Conservation (phyloP, 768 basidiomycete genomes). For the Tephrocybe sp. region DNA sequence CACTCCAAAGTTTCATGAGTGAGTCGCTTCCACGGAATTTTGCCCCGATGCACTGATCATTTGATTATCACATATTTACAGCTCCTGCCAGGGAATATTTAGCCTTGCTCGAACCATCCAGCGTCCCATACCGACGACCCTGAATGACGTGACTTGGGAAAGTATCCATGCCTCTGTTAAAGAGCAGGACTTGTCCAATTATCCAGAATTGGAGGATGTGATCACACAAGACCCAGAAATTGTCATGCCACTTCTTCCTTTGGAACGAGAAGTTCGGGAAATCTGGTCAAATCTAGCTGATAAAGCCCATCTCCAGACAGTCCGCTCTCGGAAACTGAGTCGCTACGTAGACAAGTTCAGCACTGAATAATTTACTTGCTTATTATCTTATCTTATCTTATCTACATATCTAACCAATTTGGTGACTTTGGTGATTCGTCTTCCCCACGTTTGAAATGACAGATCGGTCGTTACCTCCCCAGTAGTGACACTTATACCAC, state of each 20-base stretch:
- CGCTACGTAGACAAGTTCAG: too few species aligned
- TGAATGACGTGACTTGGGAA: slow-evolving; percentile 53
- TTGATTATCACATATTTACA: slow-evolving; percentile 22
- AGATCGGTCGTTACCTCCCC: background rate
- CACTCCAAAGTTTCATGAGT: slow-evolving; percentile 63
- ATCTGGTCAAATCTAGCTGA: slow-evolving; percentile 50
- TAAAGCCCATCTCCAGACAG: too few species aligned
- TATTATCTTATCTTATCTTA: too few species aligned
- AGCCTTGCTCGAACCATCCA: slow-evolving; percentile 40
- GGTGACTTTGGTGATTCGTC: background rate
- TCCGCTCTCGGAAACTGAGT: too few species aligned
- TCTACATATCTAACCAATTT: background rate
- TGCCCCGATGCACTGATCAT: background rate
- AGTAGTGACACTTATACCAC: background rate
- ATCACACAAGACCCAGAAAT: slow-evolving; percentile 45
- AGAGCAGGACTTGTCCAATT: slow-evolving; percentile 35
- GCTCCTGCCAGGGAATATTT: slow-evolving; percentile 58
- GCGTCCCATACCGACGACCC: slow-evolving; percentile 46
- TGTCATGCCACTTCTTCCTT: slow-evolving; percentile 40
- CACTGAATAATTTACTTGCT: too few species aligned
- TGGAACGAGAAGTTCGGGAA: slow-evolving; percentile 52
- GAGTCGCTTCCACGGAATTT: slow-evolving; percentile 29
- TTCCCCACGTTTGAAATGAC: background rate
- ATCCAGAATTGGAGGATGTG: slow-evolving; percentile 30
- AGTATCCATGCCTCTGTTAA: slow-evolving; percentile 61